Conservation (phyloP, 108 stramenopile genomes). For the Stephanodiscus minutulus region DNA sequence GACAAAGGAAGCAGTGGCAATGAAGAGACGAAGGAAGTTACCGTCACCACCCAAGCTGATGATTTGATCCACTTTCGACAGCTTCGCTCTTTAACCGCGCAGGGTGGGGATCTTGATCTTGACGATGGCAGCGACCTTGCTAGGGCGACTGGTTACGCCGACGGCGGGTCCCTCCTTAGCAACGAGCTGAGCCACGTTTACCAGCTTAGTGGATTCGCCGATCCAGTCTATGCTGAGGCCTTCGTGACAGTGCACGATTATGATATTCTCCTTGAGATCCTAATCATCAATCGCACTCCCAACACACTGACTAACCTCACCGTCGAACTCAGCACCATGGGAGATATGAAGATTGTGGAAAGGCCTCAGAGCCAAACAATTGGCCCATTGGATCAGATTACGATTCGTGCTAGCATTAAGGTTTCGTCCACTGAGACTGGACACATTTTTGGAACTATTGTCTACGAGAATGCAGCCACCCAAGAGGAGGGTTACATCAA, state of each 20-base stretch:
- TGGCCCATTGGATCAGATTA: slow-evolving; percentile 94
- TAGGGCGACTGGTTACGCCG: slow-evolving; percentile 88
- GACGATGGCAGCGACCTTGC: slow-evolving; percentile 98
- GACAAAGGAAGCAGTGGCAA: slow-evolving; percentile 72
- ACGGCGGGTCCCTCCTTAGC: slow-evolving; percentile 58
- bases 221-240: slow-evolving; percentile 99
- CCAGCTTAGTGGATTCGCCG: slow-evolving; percentile 97
- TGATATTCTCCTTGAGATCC: slow-evolving; percentile 97
- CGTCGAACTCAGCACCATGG: slow-evolving; percentile 98
- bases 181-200: slow-evolving; percentile 91
- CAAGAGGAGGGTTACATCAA: slow-evolving; percentile 96
- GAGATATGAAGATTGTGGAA: slow-evolving; percentile 99
- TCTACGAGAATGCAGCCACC: slow-evolving; percentile 93
- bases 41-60: slow-evolving; percentile 81
- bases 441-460: slow-evolving; percentile 99
- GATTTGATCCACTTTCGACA: slow-evolving; percentile 99
- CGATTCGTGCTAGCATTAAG: slow-evolving; percentile 96
- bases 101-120: slow-evolving; percentile 93
- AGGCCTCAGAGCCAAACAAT: slow-evolving; percentile 95
- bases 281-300: slow-evolving; percentile 97
- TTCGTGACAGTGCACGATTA: slow-evolving; percentile 98
- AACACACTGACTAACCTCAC: slow-evolving; percentile 95
- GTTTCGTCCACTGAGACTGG: slow-evolving; percentile 99
- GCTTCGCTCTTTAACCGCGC: slow-evolving; percentile 84
- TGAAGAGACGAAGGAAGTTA: slow-evolving; percentile 61